phyloP scores from a whole-genome alignment of 139 green algal species.

The Asterochloris sp. region DNA sequence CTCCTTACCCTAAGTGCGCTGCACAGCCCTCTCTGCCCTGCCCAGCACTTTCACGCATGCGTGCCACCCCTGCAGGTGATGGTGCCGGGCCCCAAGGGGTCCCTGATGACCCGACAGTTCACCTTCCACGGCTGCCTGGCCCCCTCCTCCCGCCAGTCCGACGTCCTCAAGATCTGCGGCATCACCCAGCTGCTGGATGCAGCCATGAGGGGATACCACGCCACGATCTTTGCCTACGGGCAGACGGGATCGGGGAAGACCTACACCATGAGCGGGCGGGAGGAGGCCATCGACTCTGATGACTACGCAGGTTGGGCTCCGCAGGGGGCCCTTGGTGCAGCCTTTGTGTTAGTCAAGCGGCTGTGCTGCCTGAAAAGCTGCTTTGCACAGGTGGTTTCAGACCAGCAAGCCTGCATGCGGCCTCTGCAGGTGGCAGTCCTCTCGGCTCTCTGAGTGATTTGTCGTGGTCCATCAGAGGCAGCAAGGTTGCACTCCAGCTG shows the following conservation, averaged over 20 bases:
- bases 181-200: slow-evolving; percentile 79
- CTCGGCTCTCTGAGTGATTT: too few species aligned
- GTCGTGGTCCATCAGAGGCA: too few species aligned
- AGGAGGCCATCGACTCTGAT: slow-evolving; percentile 51
- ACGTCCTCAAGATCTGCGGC: slow-evolving; percentile 46
- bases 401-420: not conserved
- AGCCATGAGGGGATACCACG: slow-evolving; percentile 77
- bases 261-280: slow-evolving; percentile 49
- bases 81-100: not conserved
- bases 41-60: too few species aligned
- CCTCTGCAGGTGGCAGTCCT: not conserved
- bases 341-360: not conserved
- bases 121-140: slow-evolving; percentile 42
- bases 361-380: not conserved
- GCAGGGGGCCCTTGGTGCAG: not conserved
- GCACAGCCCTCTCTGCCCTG: too few species aligned
- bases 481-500: too few species aligned
- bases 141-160: slow-evolving; percentile 32
- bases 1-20: too few species aligned
- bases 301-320: slow-evolving; percentile 34
- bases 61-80: slow-evolving; percentile 7
- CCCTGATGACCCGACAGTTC: slow-evolving; percentile 25
- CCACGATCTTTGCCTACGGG: slow-evolving; percentile 68
- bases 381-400: not conserved
- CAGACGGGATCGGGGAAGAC: slow-evolving; percentile 66